phyloP scores from a whole-genome alignment of 1,284 basidiomycete species.

The Coniferiporia weirii region DNA sequence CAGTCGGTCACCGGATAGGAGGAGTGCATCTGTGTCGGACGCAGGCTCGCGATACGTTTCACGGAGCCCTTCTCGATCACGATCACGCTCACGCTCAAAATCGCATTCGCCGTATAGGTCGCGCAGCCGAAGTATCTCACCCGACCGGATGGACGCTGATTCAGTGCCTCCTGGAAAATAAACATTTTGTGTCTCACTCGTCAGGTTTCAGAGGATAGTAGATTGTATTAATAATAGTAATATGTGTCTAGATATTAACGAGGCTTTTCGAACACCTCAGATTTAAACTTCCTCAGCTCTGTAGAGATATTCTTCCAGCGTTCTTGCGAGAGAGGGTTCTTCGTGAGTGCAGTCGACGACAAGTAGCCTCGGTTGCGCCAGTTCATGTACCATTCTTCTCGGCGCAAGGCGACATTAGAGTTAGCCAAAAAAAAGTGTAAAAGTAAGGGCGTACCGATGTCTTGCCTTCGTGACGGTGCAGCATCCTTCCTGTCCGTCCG shows the following conservation, averaged over 20 bases:
- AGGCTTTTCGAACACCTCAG: conserved; percentile 31
- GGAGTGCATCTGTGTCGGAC: conserved; percentile 35
- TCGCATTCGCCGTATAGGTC: conserved; percentile 38
- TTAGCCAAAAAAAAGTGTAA: conserved; percentile 7
- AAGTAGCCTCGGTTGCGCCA: conserved; percentile 71
- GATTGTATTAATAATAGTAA: neutral
- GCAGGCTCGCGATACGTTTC: conserved; percentile 56
- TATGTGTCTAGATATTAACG: neutral
- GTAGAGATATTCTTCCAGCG: conserved; percentile 63
- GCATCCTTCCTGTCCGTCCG: conserved; percentile 65
- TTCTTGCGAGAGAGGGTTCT: conserved; percentile 59
- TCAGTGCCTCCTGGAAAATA: conserved; percentile 1
- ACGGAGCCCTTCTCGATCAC: conserved; percentile 52
- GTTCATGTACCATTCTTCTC: conserved; percentile 70
- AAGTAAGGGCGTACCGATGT: conserved; percentile 62
- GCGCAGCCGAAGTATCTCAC: conserved; percentile 55
- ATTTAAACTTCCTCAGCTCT: conserved; percentile 56
- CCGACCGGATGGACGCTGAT: conserved; percentile 44
- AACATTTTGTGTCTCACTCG: neutral
- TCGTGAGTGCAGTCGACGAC: conserved; percentile 48
- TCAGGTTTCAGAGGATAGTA: neutral
- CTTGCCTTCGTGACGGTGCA: conserved; percentile 76
- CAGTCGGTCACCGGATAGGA: conserved; percentile 27
- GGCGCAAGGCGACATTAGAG: neutral
- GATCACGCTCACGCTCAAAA: conserved; percentile 33